Percentiles rank a stretch among this genome's conserved stretches.
Conservation (phyloP, 768 basidiomycete genomes). For the Leccinum variicolor region DNA sequence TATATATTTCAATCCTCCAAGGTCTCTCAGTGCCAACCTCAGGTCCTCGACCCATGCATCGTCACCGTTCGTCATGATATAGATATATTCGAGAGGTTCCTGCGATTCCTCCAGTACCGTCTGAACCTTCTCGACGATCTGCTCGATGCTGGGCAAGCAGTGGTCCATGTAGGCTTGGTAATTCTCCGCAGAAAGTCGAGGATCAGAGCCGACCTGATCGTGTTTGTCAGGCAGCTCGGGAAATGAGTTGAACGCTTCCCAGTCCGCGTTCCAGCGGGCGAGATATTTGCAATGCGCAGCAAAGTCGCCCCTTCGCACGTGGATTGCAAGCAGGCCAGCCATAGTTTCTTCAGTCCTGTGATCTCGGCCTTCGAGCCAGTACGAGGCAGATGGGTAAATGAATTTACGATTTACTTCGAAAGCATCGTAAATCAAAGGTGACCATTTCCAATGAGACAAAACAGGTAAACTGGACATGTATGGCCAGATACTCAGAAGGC, state of each 20-base stretch:
- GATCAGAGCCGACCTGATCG: slow-evolving; percentile 25
- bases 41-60: slow-evolving; percentile 39
- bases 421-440: slow-evolving; percentile 29
- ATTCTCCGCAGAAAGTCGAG: slow-evolving; percentile 21
- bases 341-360: slow-evolving; percentile 9
- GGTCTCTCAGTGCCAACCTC: slow-evolving; percentile 29
- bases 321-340: slow-evolving; percentile 42
- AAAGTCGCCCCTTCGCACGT: slow-evolving; percentile 51
- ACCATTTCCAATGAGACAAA: slow-evolving; percentile 35
- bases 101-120: slow-evolving; percentile 27
- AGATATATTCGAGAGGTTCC: slow-evolving; percentile 34
- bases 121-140: slow-evolving; percentile 39
- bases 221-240: slow-evolving; percentile 38
- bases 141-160: slow-evolving; percentile 40
- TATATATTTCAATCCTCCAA: slow-evolving; percentile 36
- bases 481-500: slow-evolving; percentile 34
- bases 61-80: slow-evolving; percentile 47
- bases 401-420: slow-evolving; percentile 17
- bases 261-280: slow-evolving; percentile 31
- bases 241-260: slow-evolving; percentile 44
- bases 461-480: slow-evolving; percentile 31
- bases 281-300: slow-evolving; percentile 40
- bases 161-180: slow-evolving; percentile 31
- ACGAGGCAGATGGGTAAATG: slow-evolving; percentile 18
- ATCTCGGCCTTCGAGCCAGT: slow-evolving; percentile 2